phyloP scores from a whole-genome alignment of 192 early-diverging fungal genomes.

The Mortierella claussenii region DNA sequence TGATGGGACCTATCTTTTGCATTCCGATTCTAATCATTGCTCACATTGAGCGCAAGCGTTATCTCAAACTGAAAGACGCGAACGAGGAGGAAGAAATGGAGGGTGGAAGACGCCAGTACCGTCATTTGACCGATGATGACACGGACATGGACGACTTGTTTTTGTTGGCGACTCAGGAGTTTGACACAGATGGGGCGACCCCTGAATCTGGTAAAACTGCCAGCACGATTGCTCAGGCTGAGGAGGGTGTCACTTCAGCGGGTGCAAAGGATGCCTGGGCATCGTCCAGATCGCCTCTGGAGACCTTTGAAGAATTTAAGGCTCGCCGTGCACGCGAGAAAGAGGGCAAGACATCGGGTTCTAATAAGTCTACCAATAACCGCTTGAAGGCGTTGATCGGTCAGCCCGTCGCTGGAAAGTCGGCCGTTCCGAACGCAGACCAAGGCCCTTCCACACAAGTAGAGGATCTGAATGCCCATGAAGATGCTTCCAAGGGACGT shows the following conservation, averaged over 20 bases:
- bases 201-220: neutral
- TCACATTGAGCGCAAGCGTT: conserved; percentile 19
- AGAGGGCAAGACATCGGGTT: conserved; percentile 17
- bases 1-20: conserved; percentile 36
- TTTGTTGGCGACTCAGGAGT: conserved; percentile 20
- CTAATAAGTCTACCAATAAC: neutral
- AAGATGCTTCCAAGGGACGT: neutral
- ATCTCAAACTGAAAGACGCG: conserved; percentile 22
- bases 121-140: conserved; percentile 34
- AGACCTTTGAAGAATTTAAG: conserved; percentile 36
- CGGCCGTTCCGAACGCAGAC: neutral
- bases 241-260: conserved; percentile 14
- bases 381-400: neutral
- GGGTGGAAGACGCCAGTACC: conserved; percentile 31
- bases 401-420: neutral
- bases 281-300: conserved; percentile 1
- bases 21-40: conserved; percentile 34
- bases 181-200: neutral
- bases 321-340: conserved; percentile 22
- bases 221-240: conserved; percentile 10
- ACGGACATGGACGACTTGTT: conserved; percentile 35
- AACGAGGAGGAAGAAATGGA: conserved; percentile 30
- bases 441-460: neutral
- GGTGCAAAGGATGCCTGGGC: conserved; percentile 3
- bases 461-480: too few relatives aligned